Evolutionary conservation across 2,329 filamentous ascomycete genomes (phyloP), one percentile per base, ranked within the genome.

Genomic region (Epichloe sibirici): DNA sequence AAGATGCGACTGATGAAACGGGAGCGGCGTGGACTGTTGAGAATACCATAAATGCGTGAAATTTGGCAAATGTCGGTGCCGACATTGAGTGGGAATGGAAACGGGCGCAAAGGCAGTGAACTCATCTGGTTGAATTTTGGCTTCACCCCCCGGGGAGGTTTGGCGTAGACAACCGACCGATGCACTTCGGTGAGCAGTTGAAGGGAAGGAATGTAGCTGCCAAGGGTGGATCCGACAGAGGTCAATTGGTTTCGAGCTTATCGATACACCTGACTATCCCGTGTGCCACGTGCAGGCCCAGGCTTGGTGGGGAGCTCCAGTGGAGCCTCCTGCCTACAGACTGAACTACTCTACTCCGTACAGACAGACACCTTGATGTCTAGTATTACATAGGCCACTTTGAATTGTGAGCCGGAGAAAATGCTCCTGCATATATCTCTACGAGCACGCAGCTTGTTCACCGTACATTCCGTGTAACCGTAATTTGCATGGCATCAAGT

Each of bases 61-160:
- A 89, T 77, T 53, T 76, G 75, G 66, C 87, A 89, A 53, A 95
- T 85, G 64, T 95, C 90, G 47, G 81, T 91, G 53, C 90, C 90
- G 50, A 95, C 71, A 48, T 76, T 75, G 13, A 91, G 63, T 1
- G 81, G 73, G n/a, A 81, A 73, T 1, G 84, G 83, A 59, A 90
- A 88, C 3, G 64, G 64, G 17, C 62, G 61, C 45, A 53, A 15
- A 2, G 48, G 51, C 13, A 7, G n/a, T 15, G 44, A 11, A 6
- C 23, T 47, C 50, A 52, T 52, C 37, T 23, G 34, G 37, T 35
- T 8, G n/a, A 31, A 13, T 21, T 25, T 34, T 25, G 44, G 15
- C 11, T 23, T 17, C 44, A 31, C 9, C n/a, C n/a, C 25, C 6
- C 31, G 31, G 31, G 28, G 31, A 31, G 31, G 9, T 31, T 31